Evolutionary conservation across 192 early-diverging fungal species (phyloP), one percentile per base, ranked within the genome.

Genomic region (Dissophora globulifera): DNA sequence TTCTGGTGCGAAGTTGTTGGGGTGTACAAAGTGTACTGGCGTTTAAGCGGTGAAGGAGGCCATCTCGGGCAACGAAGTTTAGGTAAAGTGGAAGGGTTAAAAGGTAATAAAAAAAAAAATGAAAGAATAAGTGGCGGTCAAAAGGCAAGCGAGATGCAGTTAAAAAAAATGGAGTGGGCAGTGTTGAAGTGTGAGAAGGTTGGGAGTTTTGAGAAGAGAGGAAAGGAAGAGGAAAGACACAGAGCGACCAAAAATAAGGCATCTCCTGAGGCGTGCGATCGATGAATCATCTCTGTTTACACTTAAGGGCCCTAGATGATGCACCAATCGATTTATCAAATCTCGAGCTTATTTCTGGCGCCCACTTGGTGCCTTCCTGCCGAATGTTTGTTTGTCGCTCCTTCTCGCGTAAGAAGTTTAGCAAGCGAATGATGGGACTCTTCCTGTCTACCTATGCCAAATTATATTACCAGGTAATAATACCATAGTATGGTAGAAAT

Each of bases 41-140:
- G 58, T 67, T 76, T 76, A 76, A 76, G 72, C 72, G 46, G 72
- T 55, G 63, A 67, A 67, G 32, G 61, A 64, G 52, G 63, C 62
- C 72, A 76, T 76, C 49, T 48, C 67, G 72, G 72, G 58, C 58
- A 76, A 59, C 22, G 42, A 41, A 26, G 25, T 35, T 61, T 51
- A 56, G 45, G 53, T 40, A 0, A 23, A 69, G 40, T 11, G 47
- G 19, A 27, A 62, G 5, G 47, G 42, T 19, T 31, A 40, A 50
- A 17, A 41, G 49, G 26, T 30, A 45, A 64, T 40, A 53, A 45
- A 45, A 38, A 38, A 22, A 50, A 41, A 50, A 50, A 17, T 17
- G 6, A n/a, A 5, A 45, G 16, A 45, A n/a, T 17, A 5, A n/a
- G 5, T 45, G 43, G 43, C 17, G 38, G 38, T 10, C 38, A 60